These are phyloP conservation scores for Hypoxylon sp. DNA, from an alignment of 2,329 filamentous ascomycete species.

Conservation along the genomic window DNA sequence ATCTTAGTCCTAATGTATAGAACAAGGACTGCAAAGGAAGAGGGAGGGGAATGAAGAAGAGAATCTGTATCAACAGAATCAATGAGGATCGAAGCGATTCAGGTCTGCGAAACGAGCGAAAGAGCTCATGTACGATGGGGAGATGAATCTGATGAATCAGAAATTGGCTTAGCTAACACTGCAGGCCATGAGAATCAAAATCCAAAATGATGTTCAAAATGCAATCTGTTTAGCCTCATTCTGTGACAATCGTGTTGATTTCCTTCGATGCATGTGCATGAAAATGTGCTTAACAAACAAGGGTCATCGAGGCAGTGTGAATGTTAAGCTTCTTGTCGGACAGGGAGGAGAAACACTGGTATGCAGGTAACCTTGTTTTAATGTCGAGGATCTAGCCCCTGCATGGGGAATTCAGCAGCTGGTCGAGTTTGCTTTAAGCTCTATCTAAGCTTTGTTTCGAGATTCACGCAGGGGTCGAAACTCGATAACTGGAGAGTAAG, in stretches of 20 bases:
- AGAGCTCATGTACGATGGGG: conserved; percentile 38
- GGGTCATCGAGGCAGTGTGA: conserved; percentile 9
- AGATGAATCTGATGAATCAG: conserved; percentile 35
- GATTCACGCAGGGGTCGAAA: conserved; percentile 42
- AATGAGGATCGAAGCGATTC: conserved; percentile 19
- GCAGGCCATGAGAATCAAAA: conserved; percentile 34
- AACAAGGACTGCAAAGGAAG: conserved; percentile 41
- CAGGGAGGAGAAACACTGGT: conserved; percentile 34
- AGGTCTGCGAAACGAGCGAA: conserved; percentile 26
- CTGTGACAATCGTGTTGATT: conserved; percentile 7
- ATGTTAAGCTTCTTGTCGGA: conserved; percentile 31
- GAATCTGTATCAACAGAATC: conserved; percentile 35
- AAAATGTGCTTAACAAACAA: conserved; percentile 13
- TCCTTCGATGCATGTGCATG: neutral
- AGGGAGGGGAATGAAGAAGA: conserved; percentile 17
- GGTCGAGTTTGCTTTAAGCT: conserved; percentile 26
- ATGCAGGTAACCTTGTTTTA: conserved; percentile 46
- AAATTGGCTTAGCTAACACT: conserved; percentile 29
- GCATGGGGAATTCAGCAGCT: conserved; percentile 24
- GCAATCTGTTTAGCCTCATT: conserved; percentile 14
- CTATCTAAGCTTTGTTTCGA: conserved; percentile 37
- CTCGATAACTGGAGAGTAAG: conserved; percentile 21
- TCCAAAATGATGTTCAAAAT: conserved; percentile 23
- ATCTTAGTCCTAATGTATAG: conserved; percentile 46
- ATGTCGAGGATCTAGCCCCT: conserved; percentile 35